Percentiles rank a stretch among this genome's conserved stretches.
These are phyloP conservation scores for Nicotiana tabacum DNA, from an alignment of 257 asterid species.

Conservation along the genomic window DNA sequence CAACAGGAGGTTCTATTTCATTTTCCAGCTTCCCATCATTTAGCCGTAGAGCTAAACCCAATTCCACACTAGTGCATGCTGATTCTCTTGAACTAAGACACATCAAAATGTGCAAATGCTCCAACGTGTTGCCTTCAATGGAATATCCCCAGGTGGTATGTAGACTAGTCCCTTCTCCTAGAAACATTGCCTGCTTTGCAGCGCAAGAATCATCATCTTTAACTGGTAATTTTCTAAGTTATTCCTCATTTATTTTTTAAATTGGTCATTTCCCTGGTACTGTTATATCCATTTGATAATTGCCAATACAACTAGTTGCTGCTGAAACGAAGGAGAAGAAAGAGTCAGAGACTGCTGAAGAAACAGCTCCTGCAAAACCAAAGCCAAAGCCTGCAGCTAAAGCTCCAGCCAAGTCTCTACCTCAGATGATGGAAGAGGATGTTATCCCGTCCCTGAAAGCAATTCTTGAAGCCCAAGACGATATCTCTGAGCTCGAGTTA, in stretches of 20 bases:
- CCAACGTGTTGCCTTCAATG: background rate
- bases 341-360: conserved; percentile 22
- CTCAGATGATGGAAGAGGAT: conserved; percentile 76
- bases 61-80: conserved; percentile 10
- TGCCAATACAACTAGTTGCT: conserved; percentile 43
- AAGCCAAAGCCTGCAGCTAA: conserved; percentile 47
- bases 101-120: background rate
- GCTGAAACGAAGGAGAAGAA: conserved; percentile 58
- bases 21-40: conserved; percentile 31
- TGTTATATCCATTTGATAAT: background rate
- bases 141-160: background rate
- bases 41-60: conserved; percentile 16
- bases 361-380: conserved; percentile 20
- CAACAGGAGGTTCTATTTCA: conserved; percentile 27
- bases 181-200: conserved; percentile 22
- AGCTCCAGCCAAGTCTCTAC: conserved; percentile 62
- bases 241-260: background rate
- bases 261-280: background rate
- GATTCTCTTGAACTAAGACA: background rate
- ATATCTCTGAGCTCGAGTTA: conserved; percentile 48
- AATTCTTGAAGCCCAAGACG: conserved; percentile 53
- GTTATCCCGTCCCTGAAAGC: conserved; percentile 65
- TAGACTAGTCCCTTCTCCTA: conserved; percentile 5
- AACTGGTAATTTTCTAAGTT: conserved; percentile 21
- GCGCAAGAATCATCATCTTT: conserved; percentile 34